A percentile compares a stretch with the other conserved stretches of the same genome.
Evolutionary conservation across 805 yeast species (phyloP).

Genomic region (Ogataea ganodermae): DNA sequence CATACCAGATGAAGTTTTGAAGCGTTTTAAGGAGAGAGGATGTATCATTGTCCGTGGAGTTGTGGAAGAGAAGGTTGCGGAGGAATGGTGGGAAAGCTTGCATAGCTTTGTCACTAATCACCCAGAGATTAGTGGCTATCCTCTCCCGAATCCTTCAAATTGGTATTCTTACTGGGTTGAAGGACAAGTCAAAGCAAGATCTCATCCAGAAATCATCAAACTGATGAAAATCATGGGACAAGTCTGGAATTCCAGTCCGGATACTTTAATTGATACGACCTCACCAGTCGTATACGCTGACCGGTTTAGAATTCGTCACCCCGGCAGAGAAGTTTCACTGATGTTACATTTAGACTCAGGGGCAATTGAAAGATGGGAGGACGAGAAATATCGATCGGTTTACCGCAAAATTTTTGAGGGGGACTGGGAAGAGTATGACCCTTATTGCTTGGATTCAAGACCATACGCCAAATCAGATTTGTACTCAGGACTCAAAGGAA

Average conservation of each 20-base stretch:
- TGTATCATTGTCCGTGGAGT: conserved; percentile 37
- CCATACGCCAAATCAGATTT: conserved; percentile 37
- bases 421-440: conserved; percentile 45
- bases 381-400: conserved; percentile 37
- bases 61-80: conserved; percentile 30
- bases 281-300: conserved; percentile 43
- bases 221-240: conserved; percentile 26
- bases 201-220: conserved; percentile 39
- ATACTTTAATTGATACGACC: conserved; percentile 32
- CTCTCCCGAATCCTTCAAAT: conserved; percentile 29
- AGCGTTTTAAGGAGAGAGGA: conserved; percentile 27
- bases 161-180: conserved; percentile 43
- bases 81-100: conserved; percentile 24
- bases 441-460: conserved; percentile 39
- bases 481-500: conserved; percentile 29
- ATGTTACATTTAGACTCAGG: conserved; percentile 46
- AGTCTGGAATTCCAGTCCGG: conserved; percentile 23
- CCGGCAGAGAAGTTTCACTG: conserved; percentile 39
- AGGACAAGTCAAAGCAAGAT: conserved; percentile 41
- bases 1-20: conserved; percentile 9
- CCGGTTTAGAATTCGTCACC: conserved; percentile 41
- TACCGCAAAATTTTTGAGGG: conserved; percentile 42
- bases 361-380: conserved; percentile 49
- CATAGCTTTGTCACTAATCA: conserved; percentile 29
- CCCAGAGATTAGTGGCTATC: conserved; percentile 33